phyloP scores from a whole-genome alignment of 306 rosid species.

The Begonia loranthoides region DNA sequence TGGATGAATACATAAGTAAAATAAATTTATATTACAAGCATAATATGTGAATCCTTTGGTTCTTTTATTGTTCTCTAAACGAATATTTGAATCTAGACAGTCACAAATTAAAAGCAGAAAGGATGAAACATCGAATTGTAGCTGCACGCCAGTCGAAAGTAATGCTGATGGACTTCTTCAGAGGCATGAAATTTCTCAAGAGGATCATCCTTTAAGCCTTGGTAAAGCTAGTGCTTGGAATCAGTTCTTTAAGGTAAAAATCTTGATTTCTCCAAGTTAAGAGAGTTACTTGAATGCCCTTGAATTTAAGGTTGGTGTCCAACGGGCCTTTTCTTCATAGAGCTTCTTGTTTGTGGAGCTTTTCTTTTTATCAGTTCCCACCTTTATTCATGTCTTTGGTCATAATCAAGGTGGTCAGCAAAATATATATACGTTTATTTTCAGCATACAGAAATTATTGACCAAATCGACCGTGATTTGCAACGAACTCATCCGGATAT shows the following conservation, averaged over 20 bases:
- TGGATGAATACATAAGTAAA: not conserved
- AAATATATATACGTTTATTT: constrained; percentile 9
- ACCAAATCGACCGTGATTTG: constrained; percentile 76
- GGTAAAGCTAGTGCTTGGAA: constrained; percentile 58
- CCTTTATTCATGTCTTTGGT: not conserved
- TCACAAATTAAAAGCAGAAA: constrained; percentile 36
- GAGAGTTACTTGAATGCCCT: not conserved
- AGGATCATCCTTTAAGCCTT: constrained; percentile 77
- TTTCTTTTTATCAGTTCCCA: too few species aligned
- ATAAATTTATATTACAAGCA: too few species aligned
- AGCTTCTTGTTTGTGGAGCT: too few species aligned
- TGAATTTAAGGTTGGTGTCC: not conserved
- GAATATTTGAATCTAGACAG: constrained; percentile 52
- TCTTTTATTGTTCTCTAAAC: constrained; percentile 18
- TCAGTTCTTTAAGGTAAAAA: constrained; percentile 44
- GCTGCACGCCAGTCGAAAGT: constrained; percentile 20
- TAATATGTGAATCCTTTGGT: constrained; percentile 9
- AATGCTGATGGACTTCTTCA: constrained; percentile 40
- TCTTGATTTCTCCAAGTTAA: constrained; percentile 14
- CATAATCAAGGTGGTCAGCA: not conserved
- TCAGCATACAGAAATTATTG: constrained; percentile 54
- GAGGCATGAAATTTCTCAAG: constrained; percentile 45
- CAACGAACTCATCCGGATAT: constrained; percentile 68
- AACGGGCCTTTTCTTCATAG: too few species aligned
- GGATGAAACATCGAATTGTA: constrained; percentile 19